These are phyloP conservation scores for Dipteronia dyeriana DNA, from an alignment of 345 rosid genomes.

Conservation along the genomic window DNA sequence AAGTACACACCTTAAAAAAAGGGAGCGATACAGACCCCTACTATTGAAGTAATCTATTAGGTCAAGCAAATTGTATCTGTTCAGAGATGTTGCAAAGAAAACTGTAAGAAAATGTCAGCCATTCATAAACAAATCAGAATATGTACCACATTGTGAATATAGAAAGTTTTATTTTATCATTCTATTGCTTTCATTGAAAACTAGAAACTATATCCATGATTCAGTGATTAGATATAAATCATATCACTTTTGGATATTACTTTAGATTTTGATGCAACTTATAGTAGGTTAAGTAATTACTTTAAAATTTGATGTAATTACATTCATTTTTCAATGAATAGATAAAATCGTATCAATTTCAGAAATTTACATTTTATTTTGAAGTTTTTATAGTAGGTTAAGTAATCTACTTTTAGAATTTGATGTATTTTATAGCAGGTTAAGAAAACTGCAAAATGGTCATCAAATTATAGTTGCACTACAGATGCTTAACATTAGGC, in stretches of 20 bases:
- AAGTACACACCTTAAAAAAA: constrained; percentile 63
- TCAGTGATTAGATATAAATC: not conserved
- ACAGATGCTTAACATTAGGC: not conserved
- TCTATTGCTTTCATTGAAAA: constrained; percentile 1
- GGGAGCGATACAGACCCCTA: constrained; percentile 81
- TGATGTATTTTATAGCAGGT: not conserved
- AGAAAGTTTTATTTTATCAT: not conserved
- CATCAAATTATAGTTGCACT: not conserved
- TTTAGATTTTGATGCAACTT: not conserved
- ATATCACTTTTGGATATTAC: not conserved
- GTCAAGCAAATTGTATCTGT: constrained; percentile 87
- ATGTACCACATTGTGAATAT: not conserved
- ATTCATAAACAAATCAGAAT: not conserved
- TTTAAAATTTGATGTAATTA: not conserved
- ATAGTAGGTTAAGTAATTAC: not conserved
- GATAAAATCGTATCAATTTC: not conserved
- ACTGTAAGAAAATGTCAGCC: constrained; percentile 17
- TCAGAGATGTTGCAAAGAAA: constrained; percentile 21
- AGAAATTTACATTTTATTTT: not conserved
- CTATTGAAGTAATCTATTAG: constrained; percentile 85
- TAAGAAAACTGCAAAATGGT: not conserved
- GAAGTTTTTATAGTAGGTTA: not conserved
- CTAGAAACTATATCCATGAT: not conserved
- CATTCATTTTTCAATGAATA: not conserved
- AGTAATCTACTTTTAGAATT: not conserved